Conservation (phyloP, 1,284 basidiomycete species). For the Sphaerobolus stellatus region DNA sequence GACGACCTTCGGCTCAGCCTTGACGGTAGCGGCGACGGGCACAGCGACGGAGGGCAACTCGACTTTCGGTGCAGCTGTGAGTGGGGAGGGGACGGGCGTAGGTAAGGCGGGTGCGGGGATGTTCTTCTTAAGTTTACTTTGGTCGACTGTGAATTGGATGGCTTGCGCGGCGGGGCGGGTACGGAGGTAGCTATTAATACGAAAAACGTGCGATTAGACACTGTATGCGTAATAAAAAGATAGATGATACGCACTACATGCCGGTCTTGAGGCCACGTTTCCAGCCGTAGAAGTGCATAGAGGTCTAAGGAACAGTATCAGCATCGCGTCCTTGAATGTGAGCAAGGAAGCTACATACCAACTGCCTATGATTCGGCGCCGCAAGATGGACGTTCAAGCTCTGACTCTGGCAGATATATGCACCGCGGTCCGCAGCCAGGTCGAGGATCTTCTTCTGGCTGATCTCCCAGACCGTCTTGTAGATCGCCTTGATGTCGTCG, state of each 20-base stretch:
- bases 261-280: conserved; percentile 99
- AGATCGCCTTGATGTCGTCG: conserved; percentile 90
- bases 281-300: conserved; percentile 99
- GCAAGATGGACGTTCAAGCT: conserved; percentile 92
- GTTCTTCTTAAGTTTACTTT: conserved; percentile 72
- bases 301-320: conserved; percentile 48
- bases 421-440: conserved; percentile 96
- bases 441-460: conserved; percentile 98
- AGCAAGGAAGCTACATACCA: conserved; percentile 36
- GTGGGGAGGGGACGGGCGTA: conserved; percentile 15
- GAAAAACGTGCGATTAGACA: neutral
- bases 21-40: conserved; percentile 14
- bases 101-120: conserved; percentile 15
- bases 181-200: conserved; percentile 75
- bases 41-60: conserved; percentile 16
- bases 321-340: conserved; percentile 8
- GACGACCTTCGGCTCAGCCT: conserved; percentile 16
- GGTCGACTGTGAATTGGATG: conserved; percentile 97
- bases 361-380: conserved; percentile 88
- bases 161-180: conserved; percentile 94
- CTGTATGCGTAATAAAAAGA: neutral
- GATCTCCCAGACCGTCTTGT: conserved; percentile 99
- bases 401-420: conserved; percentile 96
- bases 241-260: conserved; percentile 56
- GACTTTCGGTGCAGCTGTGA: conserved; percentile 6